phyloP scores from a whole-genome alignment of 2,329 filamentous ascomycete genomes.

The Pseudocercospora eumusae region DNA sequence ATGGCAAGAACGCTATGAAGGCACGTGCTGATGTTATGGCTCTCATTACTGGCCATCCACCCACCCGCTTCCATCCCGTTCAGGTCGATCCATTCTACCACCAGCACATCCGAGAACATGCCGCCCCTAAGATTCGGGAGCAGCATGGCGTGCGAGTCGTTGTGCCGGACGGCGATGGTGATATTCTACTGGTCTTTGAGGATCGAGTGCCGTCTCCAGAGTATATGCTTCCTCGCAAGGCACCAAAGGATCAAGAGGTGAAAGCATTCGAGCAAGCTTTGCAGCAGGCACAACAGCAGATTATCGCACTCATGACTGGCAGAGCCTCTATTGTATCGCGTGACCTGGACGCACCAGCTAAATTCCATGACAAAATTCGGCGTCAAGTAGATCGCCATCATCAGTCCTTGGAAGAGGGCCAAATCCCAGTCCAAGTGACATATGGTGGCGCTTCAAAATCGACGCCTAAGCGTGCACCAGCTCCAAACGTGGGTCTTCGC shows the following conservation, averaged over 20 bases:
- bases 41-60: constrained; percentile 72
- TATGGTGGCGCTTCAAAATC: constrained; percentile 51
- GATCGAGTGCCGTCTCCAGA: constrained; percentile 57
- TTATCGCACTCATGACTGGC: constrained; percentile 56
- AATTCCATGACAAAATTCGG: constrained; percentile 65
- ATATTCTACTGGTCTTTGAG: constrained; percentile 73
- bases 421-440: constrained; percentile 59
- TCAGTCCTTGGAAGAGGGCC: constrained; percentile 48
- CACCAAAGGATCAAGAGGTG: constrained; percentile 57
- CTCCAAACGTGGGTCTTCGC: constrained; percentile 63
- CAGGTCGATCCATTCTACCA: constrained; percentile 78
- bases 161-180: constrained; percentile 64
- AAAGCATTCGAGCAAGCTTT: constrained; percentile 60
- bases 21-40: constrained; percentile 74
- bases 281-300: constrained; percentile 59
- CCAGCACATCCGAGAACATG: constrained; percentile 66
- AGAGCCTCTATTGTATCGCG: constrained; percentile 58
- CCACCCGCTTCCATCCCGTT: constrained; percentile 67
- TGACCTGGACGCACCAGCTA: constrained; percentile 57
- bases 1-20: constrained; percentile 78
- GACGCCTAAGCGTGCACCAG: constrained; percentile 50
- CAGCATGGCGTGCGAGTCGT: constrained; percentile 73
- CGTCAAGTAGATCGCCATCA: constrained; percentile 62
- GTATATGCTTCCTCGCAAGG: constrained; percentile 58
- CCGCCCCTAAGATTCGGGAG: constrained; percentile 64